Evolutionary conservation across 2,329 filamentous ascomycete genomes (phyloP).

Genomic region (Curvularia hawaiiensis): DNA sequence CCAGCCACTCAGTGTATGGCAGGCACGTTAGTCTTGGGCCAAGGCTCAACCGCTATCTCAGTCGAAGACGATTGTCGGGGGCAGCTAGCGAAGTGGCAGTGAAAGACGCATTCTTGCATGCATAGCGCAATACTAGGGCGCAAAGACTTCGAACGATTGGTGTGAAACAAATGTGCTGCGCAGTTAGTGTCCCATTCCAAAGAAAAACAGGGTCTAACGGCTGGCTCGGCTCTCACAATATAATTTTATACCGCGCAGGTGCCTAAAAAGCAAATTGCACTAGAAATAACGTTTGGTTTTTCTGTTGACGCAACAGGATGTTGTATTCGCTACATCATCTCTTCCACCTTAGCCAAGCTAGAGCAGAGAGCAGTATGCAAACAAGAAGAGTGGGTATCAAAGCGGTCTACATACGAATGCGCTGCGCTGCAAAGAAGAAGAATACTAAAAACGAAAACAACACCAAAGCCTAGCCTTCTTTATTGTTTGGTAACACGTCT

Average conservation of each 20-base stretch:
- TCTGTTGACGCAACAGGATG: not conserved
- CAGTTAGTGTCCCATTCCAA: not conserved
- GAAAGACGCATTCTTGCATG: not conserved
- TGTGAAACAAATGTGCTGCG: not conserved
- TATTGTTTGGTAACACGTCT: not conserved
- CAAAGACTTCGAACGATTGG: not conserved
- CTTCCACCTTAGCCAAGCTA: not conserved
- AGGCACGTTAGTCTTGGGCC: not conserved
- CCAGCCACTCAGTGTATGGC: not conserved
- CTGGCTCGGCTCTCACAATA: not conserved
- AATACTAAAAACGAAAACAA: not conserved
- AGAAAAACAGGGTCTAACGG: not conserved
- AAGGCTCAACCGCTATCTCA: not conserved
- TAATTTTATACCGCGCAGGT: not conserved
- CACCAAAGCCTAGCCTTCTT: not conserved
- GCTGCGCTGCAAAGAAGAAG: not conserved
- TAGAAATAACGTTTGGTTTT: not conserved
- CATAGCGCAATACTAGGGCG: not conserved
- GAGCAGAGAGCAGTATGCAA: not conserved
- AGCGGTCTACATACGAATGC: conserved; percentile 13
- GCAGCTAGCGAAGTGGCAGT: not conserved
- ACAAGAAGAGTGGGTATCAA: conserved; percentile 21
- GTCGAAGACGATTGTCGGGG: not conserved
- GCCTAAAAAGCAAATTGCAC: not conserved
- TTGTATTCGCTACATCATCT: conserved; percentile 1